Evolutionary conservation across 2,329 filamentous ascomycete genomes (phyloP).

Genomic region (Shiraia sp.): DNA sequence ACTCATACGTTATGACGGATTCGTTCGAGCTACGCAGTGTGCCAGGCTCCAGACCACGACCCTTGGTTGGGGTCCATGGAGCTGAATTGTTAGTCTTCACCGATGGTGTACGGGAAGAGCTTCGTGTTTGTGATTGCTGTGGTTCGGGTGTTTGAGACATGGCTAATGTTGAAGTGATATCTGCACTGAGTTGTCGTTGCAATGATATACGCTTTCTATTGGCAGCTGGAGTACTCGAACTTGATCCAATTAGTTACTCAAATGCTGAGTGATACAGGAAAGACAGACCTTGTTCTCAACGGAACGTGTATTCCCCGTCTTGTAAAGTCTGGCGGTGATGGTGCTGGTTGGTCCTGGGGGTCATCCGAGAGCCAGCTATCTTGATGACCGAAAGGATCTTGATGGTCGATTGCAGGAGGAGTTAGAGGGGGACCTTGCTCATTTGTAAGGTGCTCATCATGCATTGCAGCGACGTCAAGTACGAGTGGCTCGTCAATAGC

Average conservation of each 20-base stretch:
- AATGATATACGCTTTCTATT: slow-evolving; percentile 22
- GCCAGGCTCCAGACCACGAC: slow-evolving; percentile 22
- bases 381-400: slow-evolving; percentile 9
- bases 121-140: slow-evolving; percentile 13
- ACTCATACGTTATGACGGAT: slow-evolving; percentile 42
- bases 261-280: background rate
- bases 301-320: slow-evolving; percentile 43
- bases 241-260: slow-evolving; percentile 16
- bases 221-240: slow-evolving; percentile 26
- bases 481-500: slow-evolving; percentile 36
- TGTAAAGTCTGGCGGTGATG: slow-evolving; percentile 40
- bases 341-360: slow-evolving; percentile 22
- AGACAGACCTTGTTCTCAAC: slow-evolving; percentile 39
- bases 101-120: slow-evolving; percentile 14
- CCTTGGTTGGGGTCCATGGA: slow-evolving; percentile 12
- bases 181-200: slow-evolving; percentile 22
- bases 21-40: slow-evolving; percentile 40
- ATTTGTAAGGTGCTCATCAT: slow-evolving; percentile 23
- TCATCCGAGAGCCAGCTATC: slow-evolving; percentile 33
- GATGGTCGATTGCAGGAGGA: slow-evolving; percentile 10
- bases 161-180: slow-evolving; percentile 10
- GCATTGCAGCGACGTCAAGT: slow-evolving; percentile 33
- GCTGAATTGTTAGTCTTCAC: slow-evolving; percentile 2
- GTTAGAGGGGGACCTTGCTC: slow-evolving; percentile 23
- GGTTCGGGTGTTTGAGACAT: slow-evolving; percentile 22